phyloP scores from a whole-genome alignment of 176 grass and related monocot species.

The Eremochloa ophiuroides region DNA sequence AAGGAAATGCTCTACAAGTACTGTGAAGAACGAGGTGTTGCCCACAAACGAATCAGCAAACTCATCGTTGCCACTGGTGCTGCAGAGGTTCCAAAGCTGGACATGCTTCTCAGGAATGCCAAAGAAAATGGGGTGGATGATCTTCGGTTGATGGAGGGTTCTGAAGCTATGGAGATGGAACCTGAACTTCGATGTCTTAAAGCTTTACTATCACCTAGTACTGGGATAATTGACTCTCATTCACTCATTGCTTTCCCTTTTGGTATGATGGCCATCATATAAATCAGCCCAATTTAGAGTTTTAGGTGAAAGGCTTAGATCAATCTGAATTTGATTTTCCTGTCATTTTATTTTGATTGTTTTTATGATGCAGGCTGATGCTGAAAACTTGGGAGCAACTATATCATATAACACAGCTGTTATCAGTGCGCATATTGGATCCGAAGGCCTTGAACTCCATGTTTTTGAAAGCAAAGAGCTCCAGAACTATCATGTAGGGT shows the following conservation, averaged over 20 bases:
- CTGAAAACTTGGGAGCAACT: constrained; percentile 63
- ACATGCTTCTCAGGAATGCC: constrained; percentile 55
- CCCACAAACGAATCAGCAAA: constrained; percentile 76
- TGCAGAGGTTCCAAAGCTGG: constrained; percentile 65
- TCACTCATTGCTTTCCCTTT: constrained; percentile 88
- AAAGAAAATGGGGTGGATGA: constrained; percentile 70
- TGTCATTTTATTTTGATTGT: constrained; percentile 14
- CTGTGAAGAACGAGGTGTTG: constrained; percentile 65
- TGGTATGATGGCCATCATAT: constrained; percentile 46
- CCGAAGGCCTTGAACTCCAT: constrained; percentile 60
- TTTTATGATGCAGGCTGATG: constrained; percentile 65
- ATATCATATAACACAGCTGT: constrained; percentile 82
- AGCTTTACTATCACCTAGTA: constrained; percentile 77
- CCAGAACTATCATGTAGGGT: constrained; percentile 30
- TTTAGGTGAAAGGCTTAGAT: neutral
- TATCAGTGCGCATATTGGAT: constrained; percentile 53
- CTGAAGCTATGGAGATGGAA: constrained; percentile 76
- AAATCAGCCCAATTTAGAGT: neutral
- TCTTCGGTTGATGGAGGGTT: constrained; percentile 69
- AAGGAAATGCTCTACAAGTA: constrained; percentile 93
- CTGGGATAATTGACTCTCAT: constrained; percentile 92
- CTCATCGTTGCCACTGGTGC: constrained; percentile 79
- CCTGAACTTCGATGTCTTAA: constrained; percentile 77
- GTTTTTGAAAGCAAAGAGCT: constrained; percentile 60
- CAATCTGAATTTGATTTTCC: neutral